Evolutionary conservation across 1,284 basidiomycete genomes (phyloP), one percentile per base, ranked within the genome.

Genomic region (Kwoniella shivajii): DNA sequence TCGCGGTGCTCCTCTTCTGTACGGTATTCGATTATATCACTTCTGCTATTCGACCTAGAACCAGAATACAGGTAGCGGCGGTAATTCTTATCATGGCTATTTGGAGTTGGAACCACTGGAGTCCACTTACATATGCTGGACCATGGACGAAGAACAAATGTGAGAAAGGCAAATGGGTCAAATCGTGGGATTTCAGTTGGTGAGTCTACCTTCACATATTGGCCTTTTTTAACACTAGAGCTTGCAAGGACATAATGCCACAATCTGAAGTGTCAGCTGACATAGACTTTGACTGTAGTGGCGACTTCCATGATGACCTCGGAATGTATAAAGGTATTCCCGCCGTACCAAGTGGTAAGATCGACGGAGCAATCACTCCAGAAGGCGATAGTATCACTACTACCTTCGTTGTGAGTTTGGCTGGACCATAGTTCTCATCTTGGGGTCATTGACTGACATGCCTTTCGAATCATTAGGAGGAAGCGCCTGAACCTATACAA

Each of bases 121-220:
- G 87, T 61, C 89, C 95, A 0, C 75, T 99, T 46, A 82, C 85
- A 0, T 99, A 99, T 74, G 96, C 91, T 0, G 84, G 78, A 18
- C 82, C 84, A 0, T 99, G 96, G 96, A 99, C 93, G 29, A 87
- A 83, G 76, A 72, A 71, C 11, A 83, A 89, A 59, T 99, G 95
- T 72, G 78, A 85, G 58, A 82, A 81, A 43, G 87, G 92, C 5
- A 86, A 87, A 71, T 93, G 91, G 90, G 69, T 93, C 53, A 90
- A 87, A 79, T 88, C 86, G 2, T 99, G 96, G 95, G 96, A 99
- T 77, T 98, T 99, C 74, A 85, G 86, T 54, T 98, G 94, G 86
- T 89, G 70, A 57, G 87, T 66, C 26, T 16, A 22, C 39, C 26
- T 9, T 9, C 16, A 7, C 14, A 31, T 38, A n/a, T 46, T 45